Evolutionary conservation across 768 basidiomycete species (phyloP).

Genomic region (button mushroom (Agaricus bisporus)): DNA sequence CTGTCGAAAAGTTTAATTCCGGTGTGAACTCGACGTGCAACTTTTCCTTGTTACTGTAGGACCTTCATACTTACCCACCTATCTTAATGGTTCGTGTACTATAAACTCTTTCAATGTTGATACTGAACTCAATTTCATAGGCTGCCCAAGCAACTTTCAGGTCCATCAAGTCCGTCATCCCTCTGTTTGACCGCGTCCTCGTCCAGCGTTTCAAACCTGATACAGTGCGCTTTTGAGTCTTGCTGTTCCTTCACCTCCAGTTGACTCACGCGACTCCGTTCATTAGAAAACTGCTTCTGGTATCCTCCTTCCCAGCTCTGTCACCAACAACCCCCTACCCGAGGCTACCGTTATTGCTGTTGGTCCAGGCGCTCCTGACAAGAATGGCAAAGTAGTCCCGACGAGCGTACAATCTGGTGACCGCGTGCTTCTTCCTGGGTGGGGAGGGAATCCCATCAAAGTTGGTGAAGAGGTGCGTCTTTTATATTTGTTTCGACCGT

Average conservation of each 20-base stretch:
- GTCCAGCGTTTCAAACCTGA: slow-evolving; percentile 98
- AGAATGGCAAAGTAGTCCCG: slow-evolving; percentile 75
- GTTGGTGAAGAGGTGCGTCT: slow-evolving; percentile 87
- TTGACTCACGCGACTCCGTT: not conserved
- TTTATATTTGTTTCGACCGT: not conserved
- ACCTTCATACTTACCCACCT: too few species aligned
- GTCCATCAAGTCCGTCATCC: slow-evolving; percentile 84
- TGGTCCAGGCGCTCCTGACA: slow-evolving; percentile 91
- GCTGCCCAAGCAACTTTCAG: slow-evolving; percentile 93
- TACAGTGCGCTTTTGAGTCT: slow-evolving; percentile 51
- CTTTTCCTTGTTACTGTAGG: too few species aligned
- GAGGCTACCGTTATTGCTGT: slow-evolving; percentile 96
- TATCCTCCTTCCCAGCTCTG: slow-evolving; percentile 91
- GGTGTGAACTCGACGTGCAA: too few species aligned
- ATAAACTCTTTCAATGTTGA: too few species aligned
- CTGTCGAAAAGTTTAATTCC: too few species aligned
- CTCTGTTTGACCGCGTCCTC: slow-evolving; percentile 92
- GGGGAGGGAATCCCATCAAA: slow-evolving; percentile 96
- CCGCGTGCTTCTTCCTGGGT: slow-evolving; percentile 88
- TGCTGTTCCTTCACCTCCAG: not conserved
- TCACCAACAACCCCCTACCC: slow-evolving; percentile 80
- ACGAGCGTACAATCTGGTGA: slow-evolving; percentile 86
- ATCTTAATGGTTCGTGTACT: too few species aligned
- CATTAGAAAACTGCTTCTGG: slow-evolving; percentile 94
- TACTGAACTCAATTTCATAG: slow-evolving; percentile 25